Base-by-base conservation (phyloP, 495 filamentous ascomycete genomes). In the Podospora sp. region DNA sequence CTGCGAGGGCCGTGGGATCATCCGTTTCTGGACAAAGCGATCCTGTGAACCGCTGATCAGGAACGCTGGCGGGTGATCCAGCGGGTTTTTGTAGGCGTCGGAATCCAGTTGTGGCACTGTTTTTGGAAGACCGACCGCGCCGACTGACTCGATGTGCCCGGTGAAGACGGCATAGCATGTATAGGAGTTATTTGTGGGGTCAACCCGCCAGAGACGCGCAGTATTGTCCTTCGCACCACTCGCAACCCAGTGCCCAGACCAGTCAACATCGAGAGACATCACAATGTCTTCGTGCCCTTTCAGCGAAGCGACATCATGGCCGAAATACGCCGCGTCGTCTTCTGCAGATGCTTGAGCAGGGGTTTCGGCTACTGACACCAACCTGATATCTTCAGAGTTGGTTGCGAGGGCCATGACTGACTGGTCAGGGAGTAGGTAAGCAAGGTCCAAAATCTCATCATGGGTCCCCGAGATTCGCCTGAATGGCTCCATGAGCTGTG, bases 161-260 rank as follows among this genome's bases (percentile, higher is more conserved):
- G 90, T 91, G 66, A 97, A 91, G 22, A 88, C 86, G 14, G 92
- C 88, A 74, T 90, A 89, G 78, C 91, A 96, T 5, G 81, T 85
- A 74, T 91, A 98, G 0, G 90, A 90, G 49, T 86, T 85, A 27
- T 84, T 88, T 3, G 84, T 84, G 11, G 90, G 89, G 77, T 99
- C 95, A 55, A 98, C 82, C 33, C 89, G 83, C 96, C 95, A 99
- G 24, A 99, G 80, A 62, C 92, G 89, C 21, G 94, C 94, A 2
- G 91, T 92, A 72, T 98, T 98, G 76, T 99, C 95, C 81, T 98
- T 99, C 6, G 93, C 91, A 50, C 94, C 95, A 29, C 93, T 97
- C 29, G 91, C 96, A 60, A 99, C 86, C 95, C 95, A 99, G 75
- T 92, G 88, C 9, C 96, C 95, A 6, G 95, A 97, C 92, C 92